Evolutionary conservation across 2,329 filamentous ascomycete genomes (phyloP), one percentile per base, ranked within the genome.

Genomic region (Trichoderma koningii): DNA sequence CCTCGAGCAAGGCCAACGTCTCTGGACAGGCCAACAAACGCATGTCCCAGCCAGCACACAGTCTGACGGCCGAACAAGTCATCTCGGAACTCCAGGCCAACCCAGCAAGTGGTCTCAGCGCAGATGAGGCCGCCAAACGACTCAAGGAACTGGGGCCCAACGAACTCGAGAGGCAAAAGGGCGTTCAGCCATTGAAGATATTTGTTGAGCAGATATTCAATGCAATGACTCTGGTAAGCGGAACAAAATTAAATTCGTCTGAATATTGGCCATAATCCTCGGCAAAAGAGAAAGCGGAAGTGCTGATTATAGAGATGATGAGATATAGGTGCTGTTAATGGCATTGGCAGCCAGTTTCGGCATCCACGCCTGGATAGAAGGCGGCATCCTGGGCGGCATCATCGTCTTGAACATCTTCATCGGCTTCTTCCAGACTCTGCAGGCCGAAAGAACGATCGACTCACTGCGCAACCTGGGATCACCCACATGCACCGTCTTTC

Each of bases 1-100:
- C 38, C n/a, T 21, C 38, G 10, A n/a, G 41, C 42, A 50, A 30
- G 28, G 14, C 41, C 2, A 73, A 75, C 62, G 69, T 76, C 67
- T 76, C 74, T 55, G 76, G 74, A 7, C 75, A 76, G 67, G 74
- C 72, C 57, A 78, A 76, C 56, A 63, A 67, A 14, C 73, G 73
- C 7, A 77, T 89, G 60, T 82, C 82, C 10, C 76, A 79, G 55
- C 85, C 87, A 10, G 85, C 87, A 30, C 87, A 89, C 70, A 77
- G 82, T 55, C 78, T 89, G 51, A 71, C 78, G 26, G 79, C 76
- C 69, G 73, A 80, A 17, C 73, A 80, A 51, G 81, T 86, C 41
- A 77, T 83, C 30, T 71, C 79, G 19, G 83, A 89, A 72, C 79
- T 88, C 21, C 73, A 79, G 12, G 81, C 83, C 61, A 78, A 85